Conservation (phyloP, 2,329 filamentous ascomycete species). For the Coniochaeta sp. region DNA sequence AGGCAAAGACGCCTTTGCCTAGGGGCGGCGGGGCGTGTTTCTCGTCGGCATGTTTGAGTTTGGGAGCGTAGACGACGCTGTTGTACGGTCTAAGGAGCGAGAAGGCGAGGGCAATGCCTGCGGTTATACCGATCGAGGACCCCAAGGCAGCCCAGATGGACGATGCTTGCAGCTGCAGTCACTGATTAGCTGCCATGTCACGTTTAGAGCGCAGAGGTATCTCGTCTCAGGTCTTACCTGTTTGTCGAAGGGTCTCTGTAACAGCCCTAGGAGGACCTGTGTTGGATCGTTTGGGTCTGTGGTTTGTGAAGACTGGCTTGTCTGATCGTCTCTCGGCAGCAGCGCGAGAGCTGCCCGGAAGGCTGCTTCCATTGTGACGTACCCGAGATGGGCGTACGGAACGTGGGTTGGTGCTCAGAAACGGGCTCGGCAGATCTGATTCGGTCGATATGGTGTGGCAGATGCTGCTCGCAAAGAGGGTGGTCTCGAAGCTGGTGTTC, state of each 20-base stretch:
- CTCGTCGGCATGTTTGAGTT: slow-evolving; percentile 85
- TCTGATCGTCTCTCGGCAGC: slow-evolving; percentile 2
- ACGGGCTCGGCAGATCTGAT: background rate
- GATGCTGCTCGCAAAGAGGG: background rate
- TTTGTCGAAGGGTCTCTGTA: slow-evolving; percentile 43
- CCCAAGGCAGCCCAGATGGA: slow-evolving; percentile 74
- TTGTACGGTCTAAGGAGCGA: slow-evolving; percentile 88
- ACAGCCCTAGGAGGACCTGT: slow-evolving; percentile 24
- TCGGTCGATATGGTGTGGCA: background rate
- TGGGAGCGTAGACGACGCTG: slow-evolving; percentile 87
- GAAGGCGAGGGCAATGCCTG: slow-evolving; percentile 70
- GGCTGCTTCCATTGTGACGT: background rate
- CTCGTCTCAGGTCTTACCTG: slow-evolving; percentile 28
- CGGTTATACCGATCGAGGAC: slow-evolving; percentile 70
- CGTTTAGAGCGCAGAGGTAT: background rate
- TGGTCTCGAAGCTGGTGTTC: background rate
- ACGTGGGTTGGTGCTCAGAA: background rate
- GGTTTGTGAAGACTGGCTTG: background rate
- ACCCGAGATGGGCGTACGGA: background rate
- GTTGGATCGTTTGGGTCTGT: slow-evolving; percentile 7
- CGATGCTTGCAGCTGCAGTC: slow-evolving; percentile 34
- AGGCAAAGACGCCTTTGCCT: slow-evolving; percentile 80
- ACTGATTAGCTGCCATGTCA: background rate
- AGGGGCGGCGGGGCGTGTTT: slow-evolving; percentile 83
- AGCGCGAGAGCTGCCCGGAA: slow-evolving; percentile 8